phyloP scores from a whole-genome alignment of 768 basidiomycete genomes.

The Aureoboletus auriporus region DNA sequence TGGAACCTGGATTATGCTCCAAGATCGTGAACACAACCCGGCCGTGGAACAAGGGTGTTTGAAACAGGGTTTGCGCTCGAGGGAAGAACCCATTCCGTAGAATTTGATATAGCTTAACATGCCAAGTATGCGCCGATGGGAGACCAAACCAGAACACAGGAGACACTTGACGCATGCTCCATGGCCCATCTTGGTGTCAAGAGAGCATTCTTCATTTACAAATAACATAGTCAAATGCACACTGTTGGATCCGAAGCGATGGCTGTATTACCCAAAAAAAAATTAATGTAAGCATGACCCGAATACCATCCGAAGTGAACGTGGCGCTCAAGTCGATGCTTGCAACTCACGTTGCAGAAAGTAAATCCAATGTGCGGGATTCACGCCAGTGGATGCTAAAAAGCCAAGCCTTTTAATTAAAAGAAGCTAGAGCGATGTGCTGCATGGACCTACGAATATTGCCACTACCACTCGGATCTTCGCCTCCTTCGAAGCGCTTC shows the following conservation, averaged over 20 bases:
- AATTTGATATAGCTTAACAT: constrained; percentile 4
- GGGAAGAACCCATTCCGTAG: background rate
- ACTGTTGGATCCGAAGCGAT: constrained; percentile 32
- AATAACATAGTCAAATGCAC: constrained; percentile 17
- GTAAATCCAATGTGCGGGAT: constrained; percentile 43
- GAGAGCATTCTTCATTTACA: background rate
- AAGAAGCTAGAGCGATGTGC: background rate
- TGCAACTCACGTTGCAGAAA: constrained; percentile 40
- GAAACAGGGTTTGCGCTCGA: background rate
- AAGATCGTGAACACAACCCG: background rate
- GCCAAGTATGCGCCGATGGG: background rate
- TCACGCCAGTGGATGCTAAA: constrained; percentile 45
- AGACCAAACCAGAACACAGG: background rate
- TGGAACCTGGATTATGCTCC: background rate
- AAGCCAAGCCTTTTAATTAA: background rate
- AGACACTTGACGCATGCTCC: background rate
- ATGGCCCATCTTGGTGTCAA: too few relatives aligned
- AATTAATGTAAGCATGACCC: constrained; percentile 3
- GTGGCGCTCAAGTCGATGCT: background rate
- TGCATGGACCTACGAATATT: constrained; percentile 37
- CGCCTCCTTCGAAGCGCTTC: constrained; percentile 39
- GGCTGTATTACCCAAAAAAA: constrained; percentile 12
- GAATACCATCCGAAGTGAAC: background rate
- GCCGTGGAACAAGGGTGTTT: background rate
- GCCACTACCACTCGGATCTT: constrained; percentile 46